phyloP scores from a whole-genome alignment of 495 filamentous ascomycete species.

The Neurospora terricola region DNA sequence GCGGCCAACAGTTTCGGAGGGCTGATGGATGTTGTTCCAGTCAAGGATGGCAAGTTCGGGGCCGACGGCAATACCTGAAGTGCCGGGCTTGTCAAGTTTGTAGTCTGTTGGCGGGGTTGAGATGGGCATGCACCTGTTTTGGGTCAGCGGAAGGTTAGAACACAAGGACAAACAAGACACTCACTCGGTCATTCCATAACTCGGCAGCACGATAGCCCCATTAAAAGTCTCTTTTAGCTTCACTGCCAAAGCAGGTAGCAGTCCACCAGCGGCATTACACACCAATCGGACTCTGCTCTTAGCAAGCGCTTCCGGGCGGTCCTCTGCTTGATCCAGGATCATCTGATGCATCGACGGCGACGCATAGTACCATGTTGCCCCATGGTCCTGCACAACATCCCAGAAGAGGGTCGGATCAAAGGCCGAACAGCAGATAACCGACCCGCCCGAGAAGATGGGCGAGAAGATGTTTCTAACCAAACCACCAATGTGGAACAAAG shows the following conservation, averaged over 20 bases:
- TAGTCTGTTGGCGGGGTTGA: constrained; percentile 32
- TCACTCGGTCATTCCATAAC: constrained; percentile 40
- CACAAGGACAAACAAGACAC: not conserved
- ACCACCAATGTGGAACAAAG: constrained; percentile 36
- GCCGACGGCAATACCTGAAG: constrained; percentile 32
- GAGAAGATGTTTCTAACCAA: constrained; percentile 32
- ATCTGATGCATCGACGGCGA: constrained; percentile 38
- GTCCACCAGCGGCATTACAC: constrained; percentile 36
- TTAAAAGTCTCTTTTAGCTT: constrained; percentile 28
- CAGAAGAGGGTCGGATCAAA: constrained; percentile 41
- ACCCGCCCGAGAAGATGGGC: constrained; percentile 31
- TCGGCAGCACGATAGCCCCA: constrained; percentile 29
- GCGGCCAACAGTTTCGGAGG: constrained; percentile 19
- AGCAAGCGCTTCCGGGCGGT: constrained; percentile 20
- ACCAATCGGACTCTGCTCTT: constrained; percentile 31
- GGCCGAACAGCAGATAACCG: constrained; percentile 32
- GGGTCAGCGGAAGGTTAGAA: not conserved
- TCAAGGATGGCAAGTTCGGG: constrained; percentile 33
- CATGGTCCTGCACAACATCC: constrained; percentile 30
- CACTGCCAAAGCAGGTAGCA: constrained; percentile 30
- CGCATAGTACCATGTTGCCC: constrained; percentile 41
- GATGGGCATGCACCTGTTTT: constrained; percentile 32
- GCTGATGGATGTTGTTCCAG: constrained; percentile 7
- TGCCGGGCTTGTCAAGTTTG: constrained; percentile 30
- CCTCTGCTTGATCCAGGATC: constrained; percentile 24